These are phyloP conservation scores for Inonotus hispidus DNA, from an alignment of 1,284 basidiomycete species.

Conservation along the genomic window DNA sequence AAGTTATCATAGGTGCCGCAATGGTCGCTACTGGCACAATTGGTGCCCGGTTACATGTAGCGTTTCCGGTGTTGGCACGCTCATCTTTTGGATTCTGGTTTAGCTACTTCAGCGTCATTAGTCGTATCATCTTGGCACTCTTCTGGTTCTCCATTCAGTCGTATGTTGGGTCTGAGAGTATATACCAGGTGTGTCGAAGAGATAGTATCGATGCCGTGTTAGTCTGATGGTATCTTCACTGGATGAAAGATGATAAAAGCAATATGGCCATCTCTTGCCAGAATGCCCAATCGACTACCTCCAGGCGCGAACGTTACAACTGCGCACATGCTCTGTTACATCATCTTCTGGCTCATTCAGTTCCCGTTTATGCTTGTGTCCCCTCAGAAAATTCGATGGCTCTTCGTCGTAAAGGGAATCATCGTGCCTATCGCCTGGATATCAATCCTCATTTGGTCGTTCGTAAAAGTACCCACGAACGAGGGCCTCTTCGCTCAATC, in stretches of 20 bases:
- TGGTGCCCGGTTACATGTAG: constrained; percentile 62
- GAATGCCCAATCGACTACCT: constrained; percentile 59
- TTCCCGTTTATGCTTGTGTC: constrained; percentile 73
- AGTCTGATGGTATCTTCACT: background rate
- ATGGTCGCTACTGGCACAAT: constrained; percentile 66
- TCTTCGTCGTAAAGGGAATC: constrained; percentile 66
- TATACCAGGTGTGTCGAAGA: constrained; percentile 42
- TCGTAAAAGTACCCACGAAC: constrained; percentile 55
- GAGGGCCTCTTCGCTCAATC: constrained; percentile 44
- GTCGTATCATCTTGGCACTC: constrained; percentile 66
- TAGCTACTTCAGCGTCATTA: constrained; percentile 71
- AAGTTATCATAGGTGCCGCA: constrained; percentile 50
- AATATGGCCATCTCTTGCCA: constrained; percentile 68
- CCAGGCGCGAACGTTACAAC: constrained; percentile 59
- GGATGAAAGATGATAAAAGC: constrained; percentile 58
- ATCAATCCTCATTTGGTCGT: constrained; percentile 70
- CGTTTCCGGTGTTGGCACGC: constrained; percentile 69
- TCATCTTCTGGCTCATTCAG: constrained; percentile 73
- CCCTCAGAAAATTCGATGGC: constrained; percentile 65
- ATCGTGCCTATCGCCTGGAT: constrained; percentile 65
- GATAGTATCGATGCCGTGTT: background rate
- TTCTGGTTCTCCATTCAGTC: constrained; percentile 70
- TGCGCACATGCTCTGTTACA: constrained; percentile 65
- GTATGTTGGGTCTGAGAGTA: constrained; percentile 56
- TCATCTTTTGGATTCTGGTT: constrained; percentile 80